phyloP scores from a whole-genome alignment of 1,139 yeast genomes.

The Candida neerlandica region DNA sequence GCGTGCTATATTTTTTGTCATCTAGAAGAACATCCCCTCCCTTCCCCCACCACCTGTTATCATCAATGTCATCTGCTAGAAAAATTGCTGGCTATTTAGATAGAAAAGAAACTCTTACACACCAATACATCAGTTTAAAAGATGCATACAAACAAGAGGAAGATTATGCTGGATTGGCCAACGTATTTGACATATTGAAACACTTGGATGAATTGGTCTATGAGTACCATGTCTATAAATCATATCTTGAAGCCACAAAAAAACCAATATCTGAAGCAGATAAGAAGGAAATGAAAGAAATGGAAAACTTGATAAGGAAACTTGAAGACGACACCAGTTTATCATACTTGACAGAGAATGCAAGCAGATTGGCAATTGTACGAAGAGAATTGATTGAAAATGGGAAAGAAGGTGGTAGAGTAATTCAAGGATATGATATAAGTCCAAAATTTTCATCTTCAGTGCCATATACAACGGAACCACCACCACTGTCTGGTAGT shows the following conservation, averaged over 20 bases:
- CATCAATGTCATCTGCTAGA: constrained; percentile 13
- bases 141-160: constrained; percentile 17
- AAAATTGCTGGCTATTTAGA: constrained; percentile 25
- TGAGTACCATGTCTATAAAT: constrained; percentile 23
- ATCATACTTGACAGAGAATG: constrained; percentile 22
- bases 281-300: constrained; percentile 2
- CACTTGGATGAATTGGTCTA: constrained; percentile 28
- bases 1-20: neutral
- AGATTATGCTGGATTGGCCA: constrained; percentile 15
- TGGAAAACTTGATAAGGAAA: constrained; percentile 17
- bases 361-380: constrained; percentile 28
- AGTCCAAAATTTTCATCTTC: neutral
- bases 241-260: constrained; percentile 18
- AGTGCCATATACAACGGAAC: neutral
- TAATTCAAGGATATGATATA: constrained; percentile 16
- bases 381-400: constrained; percentile 33
- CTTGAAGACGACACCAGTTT: constrained; percentile 28
- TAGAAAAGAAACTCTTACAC: constrained; percentile 20
- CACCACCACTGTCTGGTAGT: neutral
- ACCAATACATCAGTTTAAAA: constrained; percentile 20
- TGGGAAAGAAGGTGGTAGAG: constrained; percentile 35
- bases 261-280: constrained; percentile 12
- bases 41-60: no score
- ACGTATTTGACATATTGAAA: constrained; percentile 21
- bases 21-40: neutral